These are phyloP conservation scores for Microthyrium microscopicum DNA, from an alignment of 2,329 filamentous ascomycete genomes.

Conservation along the genomic window DNA sequence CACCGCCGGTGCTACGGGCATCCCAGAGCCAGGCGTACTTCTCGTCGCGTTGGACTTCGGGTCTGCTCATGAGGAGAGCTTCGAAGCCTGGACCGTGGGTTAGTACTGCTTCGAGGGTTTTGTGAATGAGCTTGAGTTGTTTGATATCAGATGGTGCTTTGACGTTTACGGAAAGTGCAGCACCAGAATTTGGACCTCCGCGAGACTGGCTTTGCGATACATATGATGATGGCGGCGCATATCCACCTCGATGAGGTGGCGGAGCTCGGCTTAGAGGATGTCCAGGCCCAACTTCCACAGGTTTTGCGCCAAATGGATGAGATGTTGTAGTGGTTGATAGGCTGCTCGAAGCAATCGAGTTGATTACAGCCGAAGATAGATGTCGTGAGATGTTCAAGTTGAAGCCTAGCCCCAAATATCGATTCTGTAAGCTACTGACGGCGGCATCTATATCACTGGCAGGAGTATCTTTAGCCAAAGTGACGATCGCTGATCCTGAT, in stretches of 20 bases:
- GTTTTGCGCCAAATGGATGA: conserved; percentile 65
- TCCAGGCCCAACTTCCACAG: conserved; percentile 25
- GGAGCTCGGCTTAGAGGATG: conserved; percentile 30
- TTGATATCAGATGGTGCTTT: conserved; percentile 61
- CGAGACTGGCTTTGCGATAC: too few species aligned
- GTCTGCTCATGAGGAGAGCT: conserved; percentile 73
- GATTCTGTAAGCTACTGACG: conserved; percentile 64
- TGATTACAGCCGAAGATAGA: conserved; percentile 56
- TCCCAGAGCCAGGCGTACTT: conserved; percentile 95
- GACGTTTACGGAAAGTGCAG: conserved; percentile 24
- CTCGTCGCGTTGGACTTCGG: conserved; percentile 69
- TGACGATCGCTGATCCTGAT: conserved; percentile 63
- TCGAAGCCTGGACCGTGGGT: conserved; percentile 77
- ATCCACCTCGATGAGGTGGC: conserved; percentile 41
- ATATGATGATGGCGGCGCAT: conserved; percentile 49
- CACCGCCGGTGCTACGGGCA: conserved; percentile 56
- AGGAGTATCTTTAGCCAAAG: conserved; percentile 62
- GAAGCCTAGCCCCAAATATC: conserved; percentile 71
- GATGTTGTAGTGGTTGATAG: conserved; percentile 32
- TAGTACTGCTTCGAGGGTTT: conserved; percentile 64
- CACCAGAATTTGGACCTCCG: not conserved
- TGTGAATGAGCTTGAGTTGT: conserved; percentile 71
- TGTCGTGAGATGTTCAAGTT: conserved; percentile 67
- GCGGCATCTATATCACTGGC: conserved; percentile 68
- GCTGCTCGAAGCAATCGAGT: conserved; percentile 24